Evolutionary conservation across 257 asterid species (phyloP), one percentile per base, ranked within the genome.

Genomic region (Oldenlandia corymbosa): DNA sequence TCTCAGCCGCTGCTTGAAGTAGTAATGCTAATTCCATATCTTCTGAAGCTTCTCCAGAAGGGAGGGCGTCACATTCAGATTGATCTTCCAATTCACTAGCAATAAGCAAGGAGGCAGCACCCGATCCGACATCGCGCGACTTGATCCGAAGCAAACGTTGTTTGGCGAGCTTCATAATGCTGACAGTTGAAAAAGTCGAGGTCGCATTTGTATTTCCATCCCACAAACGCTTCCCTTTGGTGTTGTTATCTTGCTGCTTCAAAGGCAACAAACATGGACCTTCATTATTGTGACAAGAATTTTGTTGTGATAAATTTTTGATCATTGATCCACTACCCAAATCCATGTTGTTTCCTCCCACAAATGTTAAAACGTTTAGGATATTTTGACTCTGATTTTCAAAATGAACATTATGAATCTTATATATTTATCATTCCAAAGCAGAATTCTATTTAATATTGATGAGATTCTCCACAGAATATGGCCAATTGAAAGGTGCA

Each of bases 1-100:
- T 77, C 68, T 87, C 86, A 12, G 82, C 85, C n/a, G 83, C 77
- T 1, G 77, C 79, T 4, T 80, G 88, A 48, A 87, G 83, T 58
- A 52, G 41, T 23, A 72, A 69, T 24, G 82, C 71, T 12, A 87
- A 84, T 2, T 74, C 56, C 7, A 80, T 73, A 23, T 71, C 82
- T 64, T 69, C 66, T 37, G 26, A 51, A 39, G 73, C 83, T n/a
- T 78, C 73, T 13, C 36, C 41, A 0, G 78, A n/a, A n/a, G n/a
- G n/a, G n/a, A n/a, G 60, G 8, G 53, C 79, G 55, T 76, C 76
- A 46, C 53, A 45, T 34, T 60, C 43, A 41, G 47, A 14, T 18
- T 13, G 46, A 23, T n/a, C n/a, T n/a, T n/a, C n/a, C n/a, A 26
- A 21, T 7, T 10, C 8, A 31, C 23, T 13, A 5, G 31, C 39